Evolutionary conservation across 345 rosid genomes (phyloP), one percentile per base, ranked within the genome.

Genomic region (Xanthoceras sorbifolium): DNA sequence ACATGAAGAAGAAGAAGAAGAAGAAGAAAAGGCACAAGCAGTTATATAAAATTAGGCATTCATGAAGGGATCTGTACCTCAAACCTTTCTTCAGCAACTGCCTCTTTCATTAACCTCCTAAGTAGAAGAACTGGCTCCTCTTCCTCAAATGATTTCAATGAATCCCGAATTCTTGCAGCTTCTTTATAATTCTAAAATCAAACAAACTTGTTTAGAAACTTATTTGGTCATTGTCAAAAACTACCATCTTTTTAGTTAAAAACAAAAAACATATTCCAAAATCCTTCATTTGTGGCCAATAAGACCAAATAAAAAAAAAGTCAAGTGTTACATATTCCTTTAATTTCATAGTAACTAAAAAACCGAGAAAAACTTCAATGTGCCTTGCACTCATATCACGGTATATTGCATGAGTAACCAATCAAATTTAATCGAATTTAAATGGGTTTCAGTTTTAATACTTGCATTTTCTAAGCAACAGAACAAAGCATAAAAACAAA

Each of bases 91-190:
- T 85, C 88, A 1, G 69, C 67, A 23, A 85, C 54, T 6, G 97
- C 89, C 64, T 87, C 90, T 81, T 81, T 90, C 25, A 92, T 82
- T 82, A 86, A 71, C 73, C 87, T 85, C 34, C 89, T 79, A 52
- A 87, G 85, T 40, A 82, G 84, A 40, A 90, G 80, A 82, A 86
- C 85, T 1, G 92, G 94, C 79, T 92, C 97, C 76, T 83, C 91
- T 73, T 87, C 91, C 82, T 92, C 94, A 18, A 90, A 90, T 48
- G 77, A 75, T 72, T 77, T 90, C 78, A 92, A 68, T 4, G 92
- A 90, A 73, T 89, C 91, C 2, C 91, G 90, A 64, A 92, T 78
- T 74, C 90, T 85, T 1, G 94, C 93, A 61, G 97, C 94, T 78
- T 85, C 97, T 81, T 90, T 75, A 54, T 92, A 92, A 73, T 89